A percentile compares a stretch with the other conserved stretches of the same genome.
Evolutionary conservation across 208 protist species (phyloP).

Genomic region (Trichomonas gallinae): DNA sequence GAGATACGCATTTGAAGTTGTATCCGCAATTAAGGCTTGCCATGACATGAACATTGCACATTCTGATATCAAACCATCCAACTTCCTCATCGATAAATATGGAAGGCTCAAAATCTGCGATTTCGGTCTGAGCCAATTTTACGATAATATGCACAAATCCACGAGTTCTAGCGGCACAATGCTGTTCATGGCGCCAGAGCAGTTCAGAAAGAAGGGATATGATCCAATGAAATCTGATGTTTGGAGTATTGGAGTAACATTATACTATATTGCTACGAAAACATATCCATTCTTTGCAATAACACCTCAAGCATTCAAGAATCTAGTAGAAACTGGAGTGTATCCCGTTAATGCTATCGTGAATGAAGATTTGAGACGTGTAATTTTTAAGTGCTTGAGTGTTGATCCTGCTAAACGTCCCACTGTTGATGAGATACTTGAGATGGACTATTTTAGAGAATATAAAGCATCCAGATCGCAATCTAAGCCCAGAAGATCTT

Average conservation of each 20-base stretch:
- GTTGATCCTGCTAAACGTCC: background rate
- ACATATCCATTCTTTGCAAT: background rate
- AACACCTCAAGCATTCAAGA: background rate
- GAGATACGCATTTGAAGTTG: background rate
- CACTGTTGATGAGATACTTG: background rate
- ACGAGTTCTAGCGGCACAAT: background rate
- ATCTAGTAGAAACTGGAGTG: background rate
- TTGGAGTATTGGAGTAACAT: background rate
- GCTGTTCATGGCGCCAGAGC: background rate
- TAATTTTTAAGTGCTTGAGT: background rate
- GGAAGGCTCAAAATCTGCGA: conserved; percentile 54
- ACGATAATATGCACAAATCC: too few species aligned
- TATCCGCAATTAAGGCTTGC: too few species aligned
- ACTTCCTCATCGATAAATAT: conserved; percentile 56
- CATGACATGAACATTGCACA: conserved; percentile 51
- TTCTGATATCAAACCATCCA: conserved; percentile 67
- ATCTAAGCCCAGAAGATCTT: too few species aligned
- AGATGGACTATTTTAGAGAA: background rate
- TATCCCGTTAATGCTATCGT: background rate
- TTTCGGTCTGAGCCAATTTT: conserved; percentile 38
- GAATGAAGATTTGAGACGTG: background rate
- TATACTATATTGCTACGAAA: background rate
- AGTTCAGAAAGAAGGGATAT: background rate
- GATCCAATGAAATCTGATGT: background rate
- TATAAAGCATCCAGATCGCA: too few species aligned